Evolutionary conservation across 805 yeast species (phyloP).

Genomic region (Pichia phayaonensis): DNA sequence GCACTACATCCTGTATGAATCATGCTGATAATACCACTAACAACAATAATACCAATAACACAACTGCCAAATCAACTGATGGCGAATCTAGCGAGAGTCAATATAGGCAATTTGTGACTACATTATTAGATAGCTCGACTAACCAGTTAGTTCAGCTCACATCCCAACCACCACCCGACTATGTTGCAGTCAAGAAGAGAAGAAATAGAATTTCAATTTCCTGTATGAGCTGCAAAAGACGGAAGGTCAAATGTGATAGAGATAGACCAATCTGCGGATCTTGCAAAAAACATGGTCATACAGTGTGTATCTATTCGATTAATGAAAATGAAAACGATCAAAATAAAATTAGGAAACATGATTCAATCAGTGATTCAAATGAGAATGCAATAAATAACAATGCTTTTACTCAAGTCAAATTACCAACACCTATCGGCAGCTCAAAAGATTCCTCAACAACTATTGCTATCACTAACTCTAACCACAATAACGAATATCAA

Average conservation of each 20-base stretch:
- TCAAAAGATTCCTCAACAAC: neutral
- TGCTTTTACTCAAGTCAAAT: neutral
- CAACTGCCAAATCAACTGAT: neutral
- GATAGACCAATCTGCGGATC: constrained; percentile 29
- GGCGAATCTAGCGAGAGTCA: neutral
- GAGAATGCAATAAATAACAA: too few relatives aligned
- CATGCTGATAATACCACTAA: neutral
- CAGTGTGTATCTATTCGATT: constrained; percentile 6
- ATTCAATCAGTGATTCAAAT: neutral
- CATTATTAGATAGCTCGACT: constrained; percentile 7
- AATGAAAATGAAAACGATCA: neutral
- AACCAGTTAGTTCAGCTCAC: constrained; percentile 8
- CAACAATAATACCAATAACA: neutral
- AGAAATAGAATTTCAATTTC: constrained; percentile 42
- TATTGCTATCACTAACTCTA: neutral
- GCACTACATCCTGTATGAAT: too few relatives aligned
- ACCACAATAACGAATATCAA: neutral
- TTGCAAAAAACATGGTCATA: constrained; percentile 15
- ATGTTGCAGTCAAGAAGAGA: constrained; percentile 20
- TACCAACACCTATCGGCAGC: neutral
- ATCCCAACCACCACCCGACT: constrained; percentile 8
- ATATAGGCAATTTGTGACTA: constrained; percentile 9
- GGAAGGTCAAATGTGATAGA: constrained; percentile 40
- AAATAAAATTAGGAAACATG: neutral
- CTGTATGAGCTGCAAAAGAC: constrained; percentile 35